These are phyloP conservation scores for Komagataella pseudopastoris DNA, from an alignment of 805 yeast species.

Conservation along the genomic window DNA sequence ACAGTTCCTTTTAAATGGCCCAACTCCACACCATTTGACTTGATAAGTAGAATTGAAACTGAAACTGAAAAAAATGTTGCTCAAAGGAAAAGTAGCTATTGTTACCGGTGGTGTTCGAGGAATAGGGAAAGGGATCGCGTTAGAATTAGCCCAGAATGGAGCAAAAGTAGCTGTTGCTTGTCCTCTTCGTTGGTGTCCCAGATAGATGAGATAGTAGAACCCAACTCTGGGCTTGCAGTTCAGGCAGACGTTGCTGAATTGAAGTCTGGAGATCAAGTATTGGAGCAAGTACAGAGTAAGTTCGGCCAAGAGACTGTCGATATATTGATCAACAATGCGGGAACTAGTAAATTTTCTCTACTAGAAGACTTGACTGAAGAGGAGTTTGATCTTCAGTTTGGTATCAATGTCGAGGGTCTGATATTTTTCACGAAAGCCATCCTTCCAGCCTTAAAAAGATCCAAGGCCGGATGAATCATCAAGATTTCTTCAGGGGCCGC, in stretches of 20 bases:
- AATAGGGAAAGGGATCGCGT: constrained; percentile 8
- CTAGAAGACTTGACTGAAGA: constrained; percentile 3
- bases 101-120: constrained; percentile 11
- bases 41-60: background rate
- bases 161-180: constrained; percentile 9
- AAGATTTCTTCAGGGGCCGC: constrained; percentile 6
- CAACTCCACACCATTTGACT: background rate
- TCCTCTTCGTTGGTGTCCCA: constrained; percentile 3
- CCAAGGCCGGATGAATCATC: constrained; percentile 5
- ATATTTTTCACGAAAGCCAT: constrained; percentile 4
- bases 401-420: constrained; percentile 5
- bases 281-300: constrained; percentile 3
- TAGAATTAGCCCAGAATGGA: constrained; percentile 7
- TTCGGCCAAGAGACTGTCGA: constrained; percentile 5
- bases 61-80: background rate
- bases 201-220: constrained; percentile 1
- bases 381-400: constrained; percentile 3
- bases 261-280: constrained; percentile 1
- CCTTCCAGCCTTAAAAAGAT: constrained; percentile 4
- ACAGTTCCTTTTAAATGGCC: background rate
- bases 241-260: constrained; percentile 4
- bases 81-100: constrained; percentile 3
- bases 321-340: constrained; percentile 10
- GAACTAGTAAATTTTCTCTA: constrained; percentile 4
- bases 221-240: constrained; percentile 3